A percentile compares a stretch with the other conserved stretches of the same genome.
phyloP scores from a whole-genome alignment of 345 rosid genomes.

The Eucalyptus sp. region DNA sequence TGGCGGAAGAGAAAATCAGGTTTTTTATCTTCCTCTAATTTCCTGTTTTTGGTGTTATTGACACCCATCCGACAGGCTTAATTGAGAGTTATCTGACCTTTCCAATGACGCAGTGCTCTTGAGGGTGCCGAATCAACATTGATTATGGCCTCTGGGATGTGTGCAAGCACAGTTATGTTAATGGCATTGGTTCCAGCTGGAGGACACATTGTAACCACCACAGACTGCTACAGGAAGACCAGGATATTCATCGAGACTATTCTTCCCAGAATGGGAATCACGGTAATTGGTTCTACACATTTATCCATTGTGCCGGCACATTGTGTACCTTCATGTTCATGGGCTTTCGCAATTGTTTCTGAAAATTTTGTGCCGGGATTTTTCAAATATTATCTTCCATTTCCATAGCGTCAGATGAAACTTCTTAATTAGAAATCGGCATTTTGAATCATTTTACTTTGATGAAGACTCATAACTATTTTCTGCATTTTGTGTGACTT shows the following conservation, averaged over 20 bases:
- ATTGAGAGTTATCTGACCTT: background rate
- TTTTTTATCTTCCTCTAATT: constrained; percentile 1
- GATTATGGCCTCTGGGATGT: constrained; percentile 97
- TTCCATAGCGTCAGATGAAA: background rate
- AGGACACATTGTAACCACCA: constrained; percentile 91
- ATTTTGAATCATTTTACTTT: background rate
- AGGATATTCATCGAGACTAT: constrained; percentile 88
- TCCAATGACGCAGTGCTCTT: constrained; percentile 48
- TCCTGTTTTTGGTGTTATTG: background rate
- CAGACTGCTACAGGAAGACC: constrained; percentile 92
- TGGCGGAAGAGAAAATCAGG: constrained; percentile 86
- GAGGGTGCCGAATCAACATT: constrained; percentile 96
- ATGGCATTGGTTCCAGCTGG: constrained; percentile 97
- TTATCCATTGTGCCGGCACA: background rate
- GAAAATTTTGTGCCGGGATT: background rate
- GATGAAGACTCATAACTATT: background rate
- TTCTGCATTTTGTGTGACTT: background rate
- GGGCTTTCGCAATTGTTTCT: background rate
- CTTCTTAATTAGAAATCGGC: background rate
- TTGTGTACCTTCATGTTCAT: background rate
- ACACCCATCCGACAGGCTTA: background rate
- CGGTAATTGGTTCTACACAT: constrained; percentile 20
- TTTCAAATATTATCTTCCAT: background rate
- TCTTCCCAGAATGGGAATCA: constrained; percentile 91
- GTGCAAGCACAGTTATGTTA: constrained; percentile 84